Evolutionary conservation across 257 asterid species (phyloP).

Genomic region (Nemophila menziesii): DNA sequence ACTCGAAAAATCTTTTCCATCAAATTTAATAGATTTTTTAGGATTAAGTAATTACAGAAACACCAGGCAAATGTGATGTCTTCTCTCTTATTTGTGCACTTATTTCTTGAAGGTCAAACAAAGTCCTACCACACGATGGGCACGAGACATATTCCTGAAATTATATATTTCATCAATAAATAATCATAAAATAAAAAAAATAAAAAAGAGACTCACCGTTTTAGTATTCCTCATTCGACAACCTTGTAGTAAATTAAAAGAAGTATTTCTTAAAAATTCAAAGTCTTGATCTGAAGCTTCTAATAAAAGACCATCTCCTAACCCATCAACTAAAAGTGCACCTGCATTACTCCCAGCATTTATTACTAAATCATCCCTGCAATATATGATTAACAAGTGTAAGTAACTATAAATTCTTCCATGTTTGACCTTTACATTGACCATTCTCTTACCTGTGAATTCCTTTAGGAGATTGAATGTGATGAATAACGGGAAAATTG

Average conservation of each 20-base stretch:
- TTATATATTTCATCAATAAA: not conserved
- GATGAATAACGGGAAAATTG: conserved; percentile 86
- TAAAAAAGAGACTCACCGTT: conserved; percentile 45
- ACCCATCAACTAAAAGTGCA: conserved; percentile 90
- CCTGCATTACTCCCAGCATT: conserved; percentile 90
- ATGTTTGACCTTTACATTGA: conserved; percentile 5
- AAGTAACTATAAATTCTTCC: conserved; percentile 8
- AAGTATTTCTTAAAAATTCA: conserved; percentile 76
- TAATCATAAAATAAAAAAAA: conserved; percentile 2
- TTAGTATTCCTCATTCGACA: conserved; percentile 99
- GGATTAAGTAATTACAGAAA: conserved; percentile 52
- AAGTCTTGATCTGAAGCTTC: conserved; percentile 85
- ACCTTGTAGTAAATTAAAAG: conserved; percentile 94
- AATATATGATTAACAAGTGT: conserved; percentile 7
- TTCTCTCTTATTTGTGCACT: conserved; percentile 91
- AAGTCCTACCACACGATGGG: conserved; percentile 98
- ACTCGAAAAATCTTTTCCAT: not conserved
- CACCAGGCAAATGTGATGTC: conserved; percentile 97
- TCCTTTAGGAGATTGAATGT: conserved; percentile 60
- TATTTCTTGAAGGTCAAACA: conserved; percentile 95
- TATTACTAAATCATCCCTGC: conserved; percentile 88
- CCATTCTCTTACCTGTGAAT: conserved; percentile 58
- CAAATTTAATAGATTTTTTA: not conserved
- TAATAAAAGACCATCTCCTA: conserved; percentile 84
- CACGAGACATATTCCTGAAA: conserved; percentile 94